Evolutionary conservation across 2,329 filamentous ascomycete genomes (phyloP).

Genomic region (Talaromyces sp.): DNA sequence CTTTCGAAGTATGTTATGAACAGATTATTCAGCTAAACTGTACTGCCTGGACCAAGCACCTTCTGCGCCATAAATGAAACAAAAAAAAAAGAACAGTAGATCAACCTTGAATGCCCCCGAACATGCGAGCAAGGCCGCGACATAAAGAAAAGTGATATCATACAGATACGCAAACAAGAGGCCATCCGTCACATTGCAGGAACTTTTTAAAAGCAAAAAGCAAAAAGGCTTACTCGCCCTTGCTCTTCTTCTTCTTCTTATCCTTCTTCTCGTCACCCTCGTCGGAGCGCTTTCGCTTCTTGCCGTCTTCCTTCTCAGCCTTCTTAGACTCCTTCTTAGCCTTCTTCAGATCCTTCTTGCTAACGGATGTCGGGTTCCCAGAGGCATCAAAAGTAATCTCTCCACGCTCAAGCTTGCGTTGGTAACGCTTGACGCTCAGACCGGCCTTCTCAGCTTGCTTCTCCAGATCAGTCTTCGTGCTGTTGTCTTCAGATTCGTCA

Average conservation of each 20-base stretch:
- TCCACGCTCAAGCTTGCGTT: slow-evolving; percentile 75
- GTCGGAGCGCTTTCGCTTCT: slow-evolving; percentile 69
- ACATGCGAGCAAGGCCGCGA: slow-evolving; percentile 29
- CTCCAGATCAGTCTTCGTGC: slow-evolving; percentile 48
- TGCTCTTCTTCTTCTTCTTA: slow-evolving; percentile 49
- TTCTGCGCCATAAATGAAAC: slow-evolving; percentile 30
- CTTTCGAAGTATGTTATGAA: slow-evolving; percentile 20
- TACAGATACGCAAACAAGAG: slow-evolving; percentile 40
- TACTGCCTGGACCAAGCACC: slow-evolving; percentile 37
- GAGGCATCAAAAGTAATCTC: slow-evolving; percentile 69
- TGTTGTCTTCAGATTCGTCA: slow-evolving; percentile 35
- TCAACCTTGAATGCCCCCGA: slow-evolving; percentile 29
- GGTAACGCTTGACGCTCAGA: slow-evolving; percentile 74
- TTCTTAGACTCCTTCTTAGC: slow-evolving; percentile 65
- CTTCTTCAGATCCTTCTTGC: slow-evolving; percentile 79
- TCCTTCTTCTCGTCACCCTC: slow-evolving; percentile 59
- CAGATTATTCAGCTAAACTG: slow-evolving; percentile 33
- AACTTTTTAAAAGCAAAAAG: slow-evolving; percentile 46
- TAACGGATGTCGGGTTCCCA: slow-evolving; percentile 67
- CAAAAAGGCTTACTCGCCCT: slow-evolving; percentile 60
- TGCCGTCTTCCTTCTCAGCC: slow-evolving; percentile 59
- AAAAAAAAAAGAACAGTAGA: slow-evolving; percentile 29
- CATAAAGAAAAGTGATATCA: slow-evolving; percentile 45
- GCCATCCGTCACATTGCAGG: slow-evolving; percentile 32
- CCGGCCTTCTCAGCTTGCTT: slow-evolving; percentile 67